phyloP scores from a whole-genome alignment of 768 basidiomycete genomes.

The Mycena belliarum region DNA sequence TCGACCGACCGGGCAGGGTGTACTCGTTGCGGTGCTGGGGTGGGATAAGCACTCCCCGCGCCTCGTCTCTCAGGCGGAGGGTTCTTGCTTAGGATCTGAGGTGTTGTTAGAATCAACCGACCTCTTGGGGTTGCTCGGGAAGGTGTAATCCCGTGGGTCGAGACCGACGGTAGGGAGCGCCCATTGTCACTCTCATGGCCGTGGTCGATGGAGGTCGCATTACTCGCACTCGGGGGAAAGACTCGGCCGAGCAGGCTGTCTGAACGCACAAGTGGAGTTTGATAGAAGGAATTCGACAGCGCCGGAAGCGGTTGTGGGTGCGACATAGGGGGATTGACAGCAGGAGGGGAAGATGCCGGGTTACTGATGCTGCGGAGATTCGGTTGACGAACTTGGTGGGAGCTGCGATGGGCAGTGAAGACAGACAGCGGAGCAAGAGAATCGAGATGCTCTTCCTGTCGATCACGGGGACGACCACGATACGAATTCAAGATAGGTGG shows the following conservation, averaged over 20 bases:
- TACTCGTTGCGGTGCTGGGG: constrained; percentile 1
- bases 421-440: constrained; percentile 22
- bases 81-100: constrained; percentile 9
- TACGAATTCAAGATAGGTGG: constrained; percentile 27
- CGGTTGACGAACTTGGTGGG: constrained; percentile 13
- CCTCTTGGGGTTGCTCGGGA: constrained; percentile 18
- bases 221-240: constrained; percentile 28
- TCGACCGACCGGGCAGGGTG: constrained; percentile 11
- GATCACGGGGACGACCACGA: constrained; percentile 15
- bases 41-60: background rate
- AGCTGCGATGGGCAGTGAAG: constrained; percentile 19
- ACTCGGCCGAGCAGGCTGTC: constrained; percentile 31
- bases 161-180: constrained; percentile 21
- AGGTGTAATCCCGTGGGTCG: constrained; percentile 17
- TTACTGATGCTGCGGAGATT: constrained; percentile 2
- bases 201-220: constrained; percentile 9
- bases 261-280: constrained; percentile 5
- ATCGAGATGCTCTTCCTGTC: constrained; percentile 17
- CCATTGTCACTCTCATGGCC: constrained; percentile 24
- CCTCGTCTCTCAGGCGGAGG: background rate
- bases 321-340: background rate
- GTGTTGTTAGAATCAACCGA: constrained; percentile 14
- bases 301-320: background rate
- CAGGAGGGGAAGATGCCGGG: background rate
- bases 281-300: background rate